Evolutionary conservation across 2,329 filamentous ascomycete species (phyloP).

Genomic region (Sporothrix schenckii): DNA sequence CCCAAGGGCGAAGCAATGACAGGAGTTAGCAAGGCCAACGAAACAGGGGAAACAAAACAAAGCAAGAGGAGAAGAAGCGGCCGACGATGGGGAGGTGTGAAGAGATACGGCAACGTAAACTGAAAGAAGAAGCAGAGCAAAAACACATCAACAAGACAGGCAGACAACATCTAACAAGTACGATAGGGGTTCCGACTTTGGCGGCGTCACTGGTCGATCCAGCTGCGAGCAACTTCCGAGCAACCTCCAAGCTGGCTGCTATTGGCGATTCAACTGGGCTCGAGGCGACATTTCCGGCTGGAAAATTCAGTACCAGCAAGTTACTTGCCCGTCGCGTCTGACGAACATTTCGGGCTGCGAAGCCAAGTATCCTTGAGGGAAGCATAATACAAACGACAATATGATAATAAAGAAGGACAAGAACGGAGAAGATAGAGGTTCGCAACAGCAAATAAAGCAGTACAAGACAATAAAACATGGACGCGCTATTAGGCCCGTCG

Average conservation of each 20-base stretch:
- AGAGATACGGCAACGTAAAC: not conserved
- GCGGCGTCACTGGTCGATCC: not conserved
- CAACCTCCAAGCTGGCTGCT: slow-evolving; percentile 31
- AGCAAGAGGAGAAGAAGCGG: not conserved
- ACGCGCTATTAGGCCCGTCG: not conserved
- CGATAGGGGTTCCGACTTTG: not conserved
- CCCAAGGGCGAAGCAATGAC: not conserved
- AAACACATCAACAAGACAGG: not conserved
- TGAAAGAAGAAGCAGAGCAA: not conserved
- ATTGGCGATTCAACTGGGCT: slow-evolving; percentile 34
- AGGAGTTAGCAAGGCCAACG: not conserved
- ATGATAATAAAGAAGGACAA: not conserved
- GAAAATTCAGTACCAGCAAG: slow-evolving; percentile 18
- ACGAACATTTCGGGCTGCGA: not conserved
- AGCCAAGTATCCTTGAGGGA: not conserved
- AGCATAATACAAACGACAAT: not conserved
- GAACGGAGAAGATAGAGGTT: not conserved
- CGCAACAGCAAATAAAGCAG: not conserved
- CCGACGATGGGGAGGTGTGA: too few relatives aligned
- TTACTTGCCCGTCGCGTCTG: not conserved
- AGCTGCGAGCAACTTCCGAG: not conserved
- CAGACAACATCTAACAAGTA: not conserved
- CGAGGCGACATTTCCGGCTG: slow-evolving; percentile 30
- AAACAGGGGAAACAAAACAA: not conserved
- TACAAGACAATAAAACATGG: not conserved